Evolutionary conservation across 345 rosid species (phyloP).

Genomic region (Hypericum perforatum): DNA sequence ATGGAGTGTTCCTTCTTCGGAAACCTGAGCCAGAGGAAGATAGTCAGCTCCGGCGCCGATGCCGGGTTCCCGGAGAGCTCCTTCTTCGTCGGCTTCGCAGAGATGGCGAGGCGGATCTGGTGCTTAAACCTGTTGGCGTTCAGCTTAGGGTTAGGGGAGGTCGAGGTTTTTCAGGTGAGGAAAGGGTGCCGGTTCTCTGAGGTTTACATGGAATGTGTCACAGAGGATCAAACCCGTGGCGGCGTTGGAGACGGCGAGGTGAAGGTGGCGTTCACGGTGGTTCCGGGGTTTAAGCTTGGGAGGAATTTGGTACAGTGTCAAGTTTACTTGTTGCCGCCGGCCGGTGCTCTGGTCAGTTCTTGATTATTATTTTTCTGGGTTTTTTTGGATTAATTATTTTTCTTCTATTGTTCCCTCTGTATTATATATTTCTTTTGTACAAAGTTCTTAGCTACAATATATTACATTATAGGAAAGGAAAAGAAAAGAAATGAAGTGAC

Average conservation of each 20-base stretch:
- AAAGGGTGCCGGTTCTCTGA: constrained; percentile 71
- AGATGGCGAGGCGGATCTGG: constrained; percentile 82
- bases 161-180: constrained; percentile 55
- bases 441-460: neutral
- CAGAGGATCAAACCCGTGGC: constrained; percentile 38
- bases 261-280: constrained; percentile 77
- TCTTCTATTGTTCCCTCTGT: neutral
- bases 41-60: constrained; percentile 36
- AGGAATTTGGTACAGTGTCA: constrained; percentile 58
- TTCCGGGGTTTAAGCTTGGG: constrained; percentile 88
- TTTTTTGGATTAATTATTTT: neutral
- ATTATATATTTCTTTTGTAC: constrained; percentile 13
- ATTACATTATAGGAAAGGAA: neutral
- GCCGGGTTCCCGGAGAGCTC: constrained; percentile 64
- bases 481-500: neutral
- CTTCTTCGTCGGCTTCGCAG: constrained; percentile 54
- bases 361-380: neutral
- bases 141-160: constrained; percentile 36
- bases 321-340: constrained; percentile 55
- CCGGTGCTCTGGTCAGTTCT: constrained; percentile 21
- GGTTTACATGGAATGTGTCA: constrained; percentile 78
- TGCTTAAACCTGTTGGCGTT: constrained; percentile 60
- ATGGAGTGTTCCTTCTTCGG: constrained; percentile 95
- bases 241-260: constrained; percentile 25
- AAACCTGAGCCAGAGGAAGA: constrained; percentile 75